phyloP scores from a whole-genome alignment of 805 yeast species.

The Nakazawaea peltata region DNA sequence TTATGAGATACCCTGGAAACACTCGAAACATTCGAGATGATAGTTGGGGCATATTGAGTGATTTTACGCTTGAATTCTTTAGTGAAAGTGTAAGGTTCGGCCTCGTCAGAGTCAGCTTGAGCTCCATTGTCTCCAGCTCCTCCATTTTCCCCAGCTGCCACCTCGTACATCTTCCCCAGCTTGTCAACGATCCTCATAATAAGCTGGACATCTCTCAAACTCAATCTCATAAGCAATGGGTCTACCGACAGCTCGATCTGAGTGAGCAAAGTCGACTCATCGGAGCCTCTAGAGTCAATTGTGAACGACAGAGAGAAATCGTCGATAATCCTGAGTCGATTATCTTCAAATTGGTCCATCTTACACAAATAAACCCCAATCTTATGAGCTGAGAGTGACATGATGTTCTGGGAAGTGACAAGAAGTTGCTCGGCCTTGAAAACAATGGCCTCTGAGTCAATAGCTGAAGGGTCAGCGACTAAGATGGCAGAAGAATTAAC shows the following conservation, averaged over 20 bases:
- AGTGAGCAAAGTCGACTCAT: conserved; percentile 49
- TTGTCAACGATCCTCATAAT: conserved; percentile 67
- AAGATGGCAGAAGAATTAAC: conserved; percentile 71
- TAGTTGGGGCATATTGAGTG: conserved; percentile 63
- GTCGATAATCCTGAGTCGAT: conserved; percentile 68
- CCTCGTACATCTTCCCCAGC: conserved; percentile 56
- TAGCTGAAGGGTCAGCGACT: conserved; percentile 67
- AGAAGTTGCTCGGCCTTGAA: conserved; percentile 78
- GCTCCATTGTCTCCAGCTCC: conserved; percentile 11
- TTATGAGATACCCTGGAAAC: conserved; percentile 10
- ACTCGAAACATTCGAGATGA: conserved; percentile 42
- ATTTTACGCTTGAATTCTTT: conserved; percentile 56
- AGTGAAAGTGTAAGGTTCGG: conserved; percentile 30
- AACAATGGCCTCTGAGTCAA: conserved; percentile 79
- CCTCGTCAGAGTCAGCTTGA: conserved; percentile 12
- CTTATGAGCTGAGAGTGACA: conserved; percentile 61
- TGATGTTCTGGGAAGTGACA: conserved; percentile 58
- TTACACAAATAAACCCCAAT: conserved; percentile 80
- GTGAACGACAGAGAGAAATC: conserved; percentile 79
- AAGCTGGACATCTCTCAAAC: conserved; percentile 77
- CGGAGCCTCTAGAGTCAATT: conserved; percentile 63
- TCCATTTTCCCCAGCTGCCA: too few species aligned
- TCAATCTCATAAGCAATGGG: conserved; percentile 71
- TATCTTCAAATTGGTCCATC: conserved; percentile 61
- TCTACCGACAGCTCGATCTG: conserved; percentile 66